These are phyloP conservation scores for Pseudofabraea citricarpa DNA, from an alignment of 2,329 filamentous ascomycete species.

Conservation along the genomic window DNA sequence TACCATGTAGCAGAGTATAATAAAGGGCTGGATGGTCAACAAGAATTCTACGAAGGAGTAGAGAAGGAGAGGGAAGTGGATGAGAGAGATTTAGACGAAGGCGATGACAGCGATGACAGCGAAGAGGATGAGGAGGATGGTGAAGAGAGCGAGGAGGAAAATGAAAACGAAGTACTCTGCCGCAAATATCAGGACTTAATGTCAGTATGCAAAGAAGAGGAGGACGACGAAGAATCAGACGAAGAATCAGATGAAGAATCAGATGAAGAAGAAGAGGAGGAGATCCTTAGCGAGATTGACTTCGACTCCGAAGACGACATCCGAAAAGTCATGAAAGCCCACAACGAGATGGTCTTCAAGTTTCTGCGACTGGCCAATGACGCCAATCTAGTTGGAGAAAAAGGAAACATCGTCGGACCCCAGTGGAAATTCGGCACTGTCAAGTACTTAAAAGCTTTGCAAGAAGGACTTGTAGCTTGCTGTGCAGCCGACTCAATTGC, in stretches of 20 bases:
- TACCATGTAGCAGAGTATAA: no score
- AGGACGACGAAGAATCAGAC: neutral
- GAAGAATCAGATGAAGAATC: neutral
- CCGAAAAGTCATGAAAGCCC: neutral
- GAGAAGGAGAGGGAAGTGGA: neutral
- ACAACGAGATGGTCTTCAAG: neutral
- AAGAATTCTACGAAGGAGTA: neutral
- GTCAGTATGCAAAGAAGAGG: neutral
- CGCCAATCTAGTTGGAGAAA: neutral
- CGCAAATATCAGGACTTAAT: neutral
- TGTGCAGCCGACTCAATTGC: neutral
- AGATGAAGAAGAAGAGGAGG: neutral
- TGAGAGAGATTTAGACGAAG: neutral
- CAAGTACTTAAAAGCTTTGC: neutral
- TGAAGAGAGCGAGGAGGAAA: no score
- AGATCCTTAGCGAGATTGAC: neutral
- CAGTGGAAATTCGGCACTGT: neutral
- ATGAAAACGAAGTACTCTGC: neutral
- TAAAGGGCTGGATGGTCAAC: no score
- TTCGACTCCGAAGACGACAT: neutral
- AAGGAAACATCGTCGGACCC: neutral
- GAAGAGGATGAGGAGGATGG: no score
- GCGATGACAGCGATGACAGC: neutral
- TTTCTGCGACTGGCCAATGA: neutral
- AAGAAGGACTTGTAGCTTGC: neutral